Base-by-base conservation (phyloP, 345 rosid species). In the Lumnitzera littorea region DNA sequence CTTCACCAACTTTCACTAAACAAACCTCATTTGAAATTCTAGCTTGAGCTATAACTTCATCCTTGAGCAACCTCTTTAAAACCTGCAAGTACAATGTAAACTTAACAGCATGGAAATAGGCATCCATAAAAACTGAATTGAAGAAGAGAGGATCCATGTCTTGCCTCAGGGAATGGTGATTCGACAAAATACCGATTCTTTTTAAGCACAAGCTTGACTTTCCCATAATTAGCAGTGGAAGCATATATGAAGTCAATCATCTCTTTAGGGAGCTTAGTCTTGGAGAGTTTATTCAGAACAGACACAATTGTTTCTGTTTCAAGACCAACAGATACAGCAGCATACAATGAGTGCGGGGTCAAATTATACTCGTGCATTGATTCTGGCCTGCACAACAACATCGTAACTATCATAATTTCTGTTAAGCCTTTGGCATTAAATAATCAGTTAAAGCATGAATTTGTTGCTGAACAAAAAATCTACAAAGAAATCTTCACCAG, bases 321-420 rank as follows among this genome's bases (percentile, higher is more conserved):
- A 11, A 94, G 80, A 49, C 99, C 97, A 65, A 94, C 99, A 0
- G 96, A 94, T 16, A 94, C 95, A 2, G 97, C 99, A 50, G 99
- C 99, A 71, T 94, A 90, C 65, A 90, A 69, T 3, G 99, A 94
- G 71, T 94, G 99, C 0, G 97, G 97, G 0, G 97, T 94, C 80
- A 94, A 66, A 74, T 88, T 90, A 66, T 94, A 90, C 79, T 94
- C 97, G 49, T 94, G 99, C 99, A 94, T 94, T 0, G 96, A 86
- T 80, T 90, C 99, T 0, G 99, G 99, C 91, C 99, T 92, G 55
- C 17, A 58, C 57, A 24, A 50, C 53, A 50, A 52, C 4, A 51
- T 13, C 25, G 46, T 24, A 27, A n/a, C 20, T 12, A 36, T 12
- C 13, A 24, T 53, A 14, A n/a, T 5, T 63, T 13, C 31, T 46